A percentile compares a stretch with the other conserved stretches of the same genome.
Conservation (phyloP, 306 rosid genomes). For the barrel medic (Medicago truncatula) region DNA sequence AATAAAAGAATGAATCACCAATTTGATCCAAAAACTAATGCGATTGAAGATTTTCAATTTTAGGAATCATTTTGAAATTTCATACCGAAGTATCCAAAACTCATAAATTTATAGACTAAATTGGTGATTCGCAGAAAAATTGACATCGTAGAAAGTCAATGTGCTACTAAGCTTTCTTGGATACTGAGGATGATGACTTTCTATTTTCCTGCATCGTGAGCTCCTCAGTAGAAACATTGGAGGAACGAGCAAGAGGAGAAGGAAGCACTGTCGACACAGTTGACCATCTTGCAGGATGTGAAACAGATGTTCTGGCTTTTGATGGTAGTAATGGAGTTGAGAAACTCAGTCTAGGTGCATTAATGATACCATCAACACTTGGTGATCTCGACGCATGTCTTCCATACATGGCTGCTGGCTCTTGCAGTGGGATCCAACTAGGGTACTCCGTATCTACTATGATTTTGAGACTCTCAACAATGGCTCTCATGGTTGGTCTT, state of each 20-base stretch:
- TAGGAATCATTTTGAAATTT: not conserved
- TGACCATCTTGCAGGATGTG: slow-evolving; percentile 55
- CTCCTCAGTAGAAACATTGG: slow-evolving; percentile 59
- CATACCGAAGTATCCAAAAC: not conserved
- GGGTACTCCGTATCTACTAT: slow-evolving; percentile 72
- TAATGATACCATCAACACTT: slow-evolving; percentile 64
- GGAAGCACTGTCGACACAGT: slow-evolving; percentile 52
- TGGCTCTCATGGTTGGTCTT: slow-evolving; percentile 87
- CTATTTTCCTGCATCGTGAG: slow-evolving; percentile 56
- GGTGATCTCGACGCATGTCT: slow-evolving; percentile 65
- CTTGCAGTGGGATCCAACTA: slow-evolving; percentile 71
- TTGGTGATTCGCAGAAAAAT: not conserved
- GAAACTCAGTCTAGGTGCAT: slow-evolving; percentile 56
- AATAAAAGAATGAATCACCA: not conserved
- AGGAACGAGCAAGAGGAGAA: slow-evolving; percentile 61
- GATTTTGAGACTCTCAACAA: slow-evolving; percentile 63
- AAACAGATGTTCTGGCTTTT: slow-evolving; percentile 46
- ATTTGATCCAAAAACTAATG: not conserved
- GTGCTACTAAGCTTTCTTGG: slow-evolving; percentile 62
- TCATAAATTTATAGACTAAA: not conserved
- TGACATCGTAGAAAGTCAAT: slow-evolving; percentile 52
- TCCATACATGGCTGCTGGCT: slow-evolving; percentile 56
- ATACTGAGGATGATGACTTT: slow-evolving; percentile 52
- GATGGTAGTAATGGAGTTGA: slow-evolving; percentile 52
- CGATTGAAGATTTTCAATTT: not conserved